phyloP scores from a whole-genome alignment of 331 rosid species.

The Pyracantha coccinea region DNA sequence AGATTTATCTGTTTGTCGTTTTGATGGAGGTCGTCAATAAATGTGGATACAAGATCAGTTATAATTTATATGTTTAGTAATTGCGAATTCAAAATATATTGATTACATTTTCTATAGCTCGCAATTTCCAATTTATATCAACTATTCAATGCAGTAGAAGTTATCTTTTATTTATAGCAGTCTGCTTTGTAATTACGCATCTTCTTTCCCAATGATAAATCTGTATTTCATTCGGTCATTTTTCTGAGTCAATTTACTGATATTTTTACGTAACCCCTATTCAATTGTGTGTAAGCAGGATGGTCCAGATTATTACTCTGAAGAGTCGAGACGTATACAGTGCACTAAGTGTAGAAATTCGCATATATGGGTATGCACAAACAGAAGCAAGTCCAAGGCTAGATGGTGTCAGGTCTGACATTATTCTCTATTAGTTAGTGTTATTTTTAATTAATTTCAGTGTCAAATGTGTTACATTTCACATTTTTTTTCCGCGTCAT shows the following conservation, averaged over 20 bases:
- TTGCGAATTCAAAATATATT: not conserved
- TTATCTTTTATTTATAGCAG: not conserved
- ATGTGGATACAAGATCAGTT: not conserved
- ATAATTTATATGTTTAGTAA: not conserved
- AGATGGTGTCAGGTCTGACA: conserved; percentile 97
- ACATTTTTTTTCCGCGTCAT: not conserved
- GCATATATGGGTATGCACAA: conserved; percentile 96
- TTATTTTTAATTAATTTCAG: not conserved
- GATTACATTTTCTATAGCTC: not conserved
- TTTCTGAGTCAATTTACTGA: not conserved
- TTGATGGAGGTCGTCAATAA: not conserved
- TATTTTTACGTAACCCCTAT: not conserved
- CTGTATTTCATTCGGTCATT: not conserved
- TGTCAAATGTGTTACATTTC: not conserved
- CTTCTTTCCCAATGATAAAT: not conserved
- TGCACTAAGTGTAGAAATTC: conserved; percentile 96
- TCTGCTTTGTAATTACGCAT: not conserved
- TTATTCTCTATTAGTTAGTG: not conserved
- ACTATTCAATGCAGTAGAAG: not conserved
- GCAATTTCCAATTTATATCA: not conserved
- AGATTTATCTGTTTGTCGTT: not conserved
- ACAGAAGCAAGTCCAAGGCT: conserved; percentile 80
- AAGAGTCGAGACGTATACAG: conserved; percentile 92
- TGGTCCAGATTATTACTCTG: conserved; percentile 59
- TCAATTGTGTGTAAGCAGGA: conserved; percentile 35